These are phyloP conservation scores for Epicoccum nigrum DNA, from an alignment of 2,329 filamentous ascomycete species.

Conservation along the genomic window DNA sequence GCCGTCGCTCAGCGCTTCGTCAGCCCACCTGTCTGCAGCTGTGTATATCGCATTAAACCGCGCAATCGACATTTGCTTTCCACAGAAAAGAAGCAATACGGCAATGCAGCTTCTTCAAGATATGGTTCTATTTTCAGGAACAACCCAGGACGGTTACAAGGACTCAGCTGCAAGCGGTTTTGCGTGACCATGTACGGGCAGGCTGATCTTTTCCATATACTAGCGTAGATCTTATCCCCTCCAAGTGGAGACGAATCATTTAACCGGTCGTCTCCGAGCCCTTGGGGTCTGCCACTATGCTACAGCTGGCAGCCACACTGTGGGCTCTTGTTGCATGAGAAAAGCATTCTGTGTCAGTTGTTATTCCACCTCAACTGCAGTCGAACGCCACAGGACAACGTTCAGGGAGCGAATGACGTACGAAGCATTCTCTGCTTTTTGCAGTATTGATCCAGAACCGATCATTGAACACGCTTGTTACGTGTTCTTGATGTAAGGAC, in stretches of 20 bases:
- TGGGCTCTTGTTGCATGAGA: constrained; percentile 1
- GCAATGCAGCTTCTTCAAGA: background rate
- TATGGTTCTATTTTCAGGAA: no score
- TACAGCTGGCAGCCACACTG: constrained; percentile 14
- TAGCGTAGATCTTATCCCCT: constrained; percentile 4
- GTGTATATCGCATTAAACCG: no score
- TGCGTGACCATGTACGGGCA: background rate
- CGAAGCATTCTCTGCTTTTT: constrained; percentile 9
- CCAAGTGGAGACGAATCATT: constrained; percentile 13
- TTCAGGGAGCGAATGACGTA: background rate
- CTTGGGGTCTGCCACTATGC: constrained; percentile 10
- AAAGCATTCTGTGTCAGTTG: background rate
- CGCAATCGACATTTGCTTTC: no score
- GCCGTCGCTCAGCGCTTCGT: no score
- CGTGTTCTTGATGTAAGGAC: constrained; percentile 11
- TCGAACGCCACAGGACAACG: no score
- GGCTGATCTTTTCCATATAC: background rate
- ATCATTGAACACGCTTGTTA: constrained; percentile 1
- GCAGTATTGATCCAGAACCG: constrained; percentile 5
- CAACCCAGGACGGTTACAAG: background rate
- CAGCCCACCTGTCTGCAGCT: no score
- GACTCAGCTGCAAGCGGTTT: no score
- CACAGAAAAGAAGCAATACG: background rate
- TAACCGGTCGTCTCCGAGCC: constrained; percentile 16
- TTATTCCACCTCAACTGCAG: no score